Conservation (phyloP, 2,329 filamentous ascomycete species). For the Exutisphaerella laricina region DNA sequence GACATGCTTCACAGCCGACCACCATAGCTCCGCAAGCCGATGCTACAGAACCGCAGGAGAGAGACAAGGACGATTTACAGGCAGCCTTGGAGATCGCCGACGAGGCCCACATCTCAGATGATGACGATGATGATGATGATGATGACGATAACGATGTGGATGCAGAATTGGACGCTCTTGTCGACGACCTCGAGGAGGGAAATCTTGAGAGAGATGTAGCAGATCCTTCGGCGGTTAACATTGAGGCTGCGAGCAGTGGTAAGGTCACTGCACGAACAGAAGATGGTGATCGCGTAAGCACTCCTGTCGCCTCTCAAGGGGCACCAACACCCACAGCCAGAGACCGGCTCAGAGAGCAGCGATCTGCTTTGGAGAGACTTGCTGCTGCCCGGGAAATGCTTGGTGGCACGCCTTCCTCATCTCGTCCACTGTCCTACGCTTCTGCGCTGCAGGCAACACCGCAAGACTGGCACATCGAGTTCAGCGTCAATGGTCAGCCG, state of each 20-base stretch:
- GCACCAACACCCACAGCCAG: conserved; percentile 32
- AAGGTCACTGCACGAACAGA: conserved; percentile 89
- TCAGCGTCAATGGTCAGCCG: conserved; percentile 76
- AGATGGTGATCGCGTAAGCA: conserved; percentile 80
- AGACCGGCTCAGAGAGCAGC: conserved; percentile 26
- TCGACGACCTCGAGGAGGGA: conserved; percentile 85
- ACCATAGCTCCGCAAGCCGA: conserved; percentile 34
- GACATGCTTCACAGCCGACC: conserved; percentile 27
- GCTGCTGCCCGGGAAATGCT: conserved; percentile 33
- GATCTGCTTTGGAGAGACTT: conserved; percentile 30
- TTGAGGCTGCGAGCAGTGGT: conserved; percentile 80
- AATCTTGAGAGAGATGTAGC: conserved; percentile 66
- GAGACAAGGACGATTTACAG: conserved; percentile 50
- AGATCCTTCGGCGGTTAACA: conserved; percentile 81
- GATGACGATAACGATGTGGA: conserved; percentile 51
- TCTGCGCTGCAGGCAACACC: conserved; percentile 73
- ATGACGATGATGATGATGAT: conserved; percentile 62
- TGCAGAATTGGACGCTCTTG: conserved; percentile 71
- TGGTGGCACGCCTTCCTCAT: conserved; percentile 45
- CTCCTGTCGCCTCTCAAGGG: conserved; percentile 57
- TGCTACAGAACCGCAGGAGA: conserved; percentile 38
- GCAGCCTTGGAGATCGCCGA: conserved; percentile 86
- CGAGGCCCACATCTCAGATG: conserved; percentile 74
- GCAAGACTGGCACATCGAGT: conserved; percentile 97
- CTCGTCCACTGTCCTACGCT: conserved; percentile 68